Evolutionary conservation across 1,284 basidiomycete species (phyloP), one percentile per base, ranked within the genome.

Genomic region (Pseudomicrostroma phylloplanum): DNA sequence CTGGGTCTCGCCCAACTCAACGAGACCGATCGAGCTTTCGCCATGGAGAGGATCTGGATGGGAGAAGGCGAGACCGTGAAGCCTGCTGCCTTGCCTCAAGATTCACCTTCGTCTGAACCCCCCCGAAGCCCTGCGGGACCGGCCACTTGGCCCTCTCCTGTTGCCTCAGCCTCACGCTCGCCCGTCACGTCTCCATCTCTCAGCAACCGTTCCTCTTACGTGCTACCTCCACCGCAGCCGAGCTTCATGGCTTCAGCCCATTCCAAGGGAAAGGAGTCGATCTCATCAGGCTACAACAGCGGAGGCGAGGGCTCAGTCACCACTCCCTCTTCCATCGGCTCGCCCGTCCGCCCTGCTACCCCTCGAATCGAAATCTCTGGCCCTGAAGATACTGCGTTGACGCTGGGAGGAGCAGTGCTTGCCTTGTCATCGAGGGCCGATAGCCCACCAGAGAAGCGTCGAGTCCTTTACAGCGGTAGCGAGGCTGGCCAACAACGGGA

Each of bases 341-440:
- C 30, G 30, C 30, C 30, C 30, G 30, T 36, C 43, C 43, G 43
- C 21, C 43, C 43, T 3, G 43, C 43, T n/a, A 54, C 51, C 4
- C 51, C 51, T 23, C 15, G 51, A 3, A 54, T 54, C 13, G 51
- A 54, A 15, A 54, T 54, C 51, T 54, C 51, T 54, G 51, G 13
- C 7, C 17, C 51, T n/a, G 46, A 48, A 36, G 30, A 36, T 36
- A 36, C 30, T 36, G 30, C 30, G 4, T 36, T 36, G 30, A 36
- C 30, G 9, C 30, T 36, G 30, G 30, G 30, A 36, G 30, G 30
- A 36, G 30, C 30, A 36, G 30, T 36, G 30, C 30, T 36, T 36
- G 30, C 30, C 30, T 9, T 36, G 9, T 36, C 30, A 9, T 36
- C 30, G 30, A 36, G 30, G 30, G 30, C 30, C 30, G 30, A 36